Evolutionary conservation across 768 basidiomycete genomes (phyloP).

Genomic region (Tylopilus rubrobrunneus): DNA sequence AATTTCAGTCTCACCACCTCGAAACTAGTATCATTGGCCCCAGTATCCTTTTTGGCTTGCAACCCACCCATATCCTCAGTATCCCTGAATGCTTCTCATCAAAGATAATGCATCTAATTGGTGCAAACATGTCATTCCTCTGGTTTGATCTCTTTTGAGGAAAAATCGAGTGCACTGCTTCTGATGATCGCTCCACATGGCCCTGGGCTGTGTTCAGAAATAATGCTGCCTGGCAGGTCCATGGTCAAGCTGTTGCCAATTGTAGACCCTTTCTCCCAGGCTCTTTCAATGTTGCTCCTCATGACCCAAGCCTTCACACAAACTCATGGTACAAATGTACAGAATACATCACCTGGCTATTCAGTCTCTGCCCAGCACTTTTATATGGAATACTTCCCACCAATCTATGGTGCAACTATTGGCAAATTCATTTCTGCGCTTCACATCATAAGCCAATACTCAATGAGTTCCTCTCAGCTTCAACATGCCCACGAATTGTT

Average conservation of each 20-base stretch:
- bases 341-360: no score
- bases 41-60: not conserved
- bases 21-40: not conserved
- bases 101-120: not conserved
- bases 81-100: not conserved
- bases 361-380: no score
- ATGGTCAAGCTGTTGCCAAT: not conserved
- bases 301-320: not conserved
- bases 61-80: not conserved
- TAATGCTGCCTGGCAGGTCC: not conserved
- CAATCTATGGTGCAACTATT: no score
- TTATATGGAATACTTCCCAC: no score
- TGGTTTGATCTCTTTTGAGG: not conserved
- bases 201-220: not conserved
- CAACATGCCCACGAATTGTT: no score
- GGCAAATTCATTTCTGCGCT: no score
- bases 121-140: not conserved
- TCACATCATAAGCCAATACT: no score
- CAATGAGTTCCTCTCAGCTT: no score
- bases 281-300: not conserved
- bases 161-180: no score
- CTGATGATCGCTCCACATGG: not conserved
- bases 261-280: not conserved
- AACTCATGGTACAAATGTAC: no score
- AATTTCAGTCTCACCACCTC: not conserved